Percentiles rank a stretch among this genome's conserved stretches.
Evolutionary conservation across 2,329 filamentous ascomycete species (phyloP).

Genomic region (Hypocrella siamensis): DNA sequence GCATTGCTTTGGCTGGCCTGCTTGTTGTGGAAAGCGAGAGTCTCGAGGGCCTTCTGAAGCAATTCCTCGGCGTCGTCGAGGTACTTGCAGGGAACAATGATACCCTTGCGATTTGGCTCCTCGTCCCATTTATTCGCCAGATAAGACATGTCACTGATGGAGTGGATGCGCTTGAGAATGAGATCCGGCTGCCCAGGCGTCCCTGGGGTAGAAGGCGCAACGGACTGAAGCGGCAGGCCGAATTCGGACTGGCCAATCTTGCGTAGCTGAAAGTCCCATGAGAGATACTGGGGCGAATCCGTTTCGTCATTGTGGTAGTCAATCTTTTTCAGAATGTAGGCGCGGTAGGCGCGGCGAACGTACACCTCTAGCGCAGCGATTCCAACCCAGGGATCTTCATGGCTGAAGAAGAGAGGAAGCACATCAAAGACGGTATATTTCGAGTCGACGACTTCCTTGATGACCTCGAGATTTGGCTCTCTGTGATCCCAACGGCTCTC

Average conservation of each 20-base stretch:
- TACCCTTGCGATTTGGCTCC: slow-evolving; percentile 78
- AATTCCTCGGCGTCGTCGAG: slow-evolving; percentile 87
- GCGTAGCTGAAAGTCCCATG: slow-evolving; percentile 91
- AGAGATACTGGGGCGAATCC: slow-evolving; percentile 55
- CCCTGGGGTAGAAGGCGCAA: slow-evolving; percentile 69
- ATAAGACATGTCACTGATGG: slow-evolving; percentile 94
- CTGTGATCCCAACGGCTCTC: slow-evolving; percentile 95
- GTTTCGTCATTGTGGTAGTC: slow-evolving; percentile 75
- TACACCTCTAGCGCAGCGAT: slow-evolving; percentile 92
- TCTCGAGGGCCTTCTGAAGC: slow-evolving; percentile 69
- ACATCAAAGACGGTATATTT: slow-evolving; percentile 98
- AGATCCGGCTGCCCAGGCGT: slow-evolving; percentile 47
- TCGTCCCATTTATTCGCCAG: slow-evolving; percentile 55
- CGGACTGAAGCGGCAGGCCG: slow-evolving; percentile 63
- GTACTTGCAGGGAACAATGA: slow-evolving; percentile 85
- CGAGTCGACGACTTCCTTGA: slow-evolving; percentile 97
- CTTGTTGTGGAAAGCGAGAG: slow-evolving; percentile 48
- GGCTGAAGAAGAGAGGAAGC: slow-evolving; percentile 83
- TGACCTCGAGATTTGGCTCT: slow-evolving; percentile 74
- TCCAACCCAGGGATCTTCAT: slow-evolving; percentile 87
- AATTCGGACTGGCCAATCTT: slow-evolving; percentile 90
- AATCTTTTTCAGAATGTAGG: slow-evolving; percentile 79
- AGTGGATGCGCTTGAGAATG: slow-evolving; percentile 69
- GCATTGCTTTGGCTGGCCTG: slow-evolving; percentile 38
- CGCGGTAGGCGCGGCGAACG: slow-evolving; percentile 89